These are phyloP conservation scores for Aureobasidium zeae DNA, from an alignment of 2,329 filamentous ascomycete genomes.

Conservation along the genomic window DNA sequence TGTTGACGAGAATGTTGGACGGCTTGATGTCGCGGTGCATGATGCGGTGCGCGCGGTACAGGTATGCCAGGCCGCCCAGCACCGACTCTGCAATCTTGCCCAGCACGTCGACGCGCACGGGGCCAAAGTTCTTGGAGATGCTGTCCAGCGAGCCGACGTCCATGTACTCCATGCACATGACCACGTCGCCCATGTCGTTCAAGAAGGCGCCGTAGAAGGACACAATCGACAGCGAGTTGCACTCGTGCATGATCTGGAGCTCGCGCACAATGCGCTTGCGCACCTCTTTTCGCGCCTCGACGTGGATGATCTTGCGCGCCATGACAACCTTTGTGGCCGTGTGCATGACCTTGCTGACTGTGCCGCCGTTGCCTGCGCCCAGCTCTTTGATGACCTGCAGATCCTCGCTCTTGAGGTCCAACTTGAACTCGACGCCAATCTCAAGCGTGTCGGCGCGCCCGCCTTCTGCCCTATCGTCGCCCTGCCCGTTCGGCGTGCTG, in stretches of 20 bases:
- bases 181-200: slow-evolving; percentile 93
- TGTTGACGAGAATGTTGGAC: slow-evolving; percentile 95
- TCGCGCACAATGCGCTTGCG: slow-evolving; percentile 95
- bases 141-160: slow-evolving; percentile 90
- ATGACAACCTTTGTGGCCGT: slow-evolving; percentile 90
- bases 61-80: slow-evolving; percentile 83
- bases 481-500: slow-evolving; percentile 60
- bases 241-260: slow-evolving; percentile 96
- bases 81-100: slow-evolving; percentile 97
- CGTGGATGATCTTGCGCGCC: slow-evolving; percentile 79
- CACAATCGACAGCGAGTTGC: slow-evolving; percentile 93
- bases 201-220: slow-evolving; percentile 97
- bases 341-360: slow-evolving; percentile 96
- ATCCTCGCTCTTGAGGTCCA: slow-evolving; percentile 86
- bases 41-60: slow-evolving; percentile 91
- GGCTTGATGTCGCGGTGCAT: slow-evolving; percentile 99
- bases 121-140: slow-evolving; percentile 89
- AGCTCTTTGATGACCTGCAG: slow-evolving; percentile 88
- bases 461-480: slow-evolving; percentile 49
- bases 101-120: slow-evolving; percentile 87
- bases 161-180: slow-evolving; percentile 99
- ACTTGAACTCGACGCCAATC: slow-evolving; percentile 93
- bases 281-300: slow-evolving; percentile 95
- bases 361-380: slow-evolving; percentile 91
- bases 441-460: slow-evolving; percentile 66